Conservation (phyloP, 768 basidiomycete species). For the Psilocybe cubensis region DNA sequence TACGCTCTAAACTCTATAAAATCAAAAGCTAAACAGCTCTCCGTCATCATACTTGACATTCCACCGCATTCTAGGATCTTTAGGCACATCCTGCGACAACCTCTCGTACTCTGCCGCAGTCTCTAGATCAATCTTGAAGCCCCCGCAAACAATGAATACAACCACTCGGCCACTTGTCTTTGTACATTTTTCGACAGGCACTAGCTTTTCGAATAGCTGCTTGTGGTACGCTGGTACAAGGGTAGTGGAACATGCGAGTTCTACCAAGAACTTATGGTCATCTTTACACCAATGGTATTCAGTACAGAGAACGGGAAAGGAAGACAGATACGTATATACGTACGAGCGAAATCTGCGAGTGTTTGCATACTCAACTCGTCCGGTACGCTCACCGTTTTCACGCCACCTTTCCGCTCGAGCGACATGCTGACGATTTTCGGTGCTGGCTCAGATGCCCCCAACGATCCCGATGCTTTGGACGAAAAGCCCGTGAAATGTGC, state of each 20-base stretch:
- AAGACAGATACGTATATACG: constrained; percentile 47
- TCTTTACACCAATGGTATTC: constrained; percentile 41
- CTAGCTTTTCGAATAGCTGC: constrained; percentile 54
- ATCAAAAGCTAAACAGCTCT: constrained; percentile 31
- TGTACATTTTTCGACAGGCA: constrained; percentile 38
- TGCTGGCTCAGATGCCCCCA: constrained; percentile 72
- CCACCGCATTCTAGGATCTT: constrained; percentile 30
- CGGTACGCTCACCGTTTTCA: constrained; percentile 63
- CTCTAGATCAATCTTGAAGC: constrained; percentile 64
- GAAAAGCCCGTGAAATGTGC: constrained; percentile 61
- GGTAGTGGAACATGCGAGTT: constrained; percentile 75
- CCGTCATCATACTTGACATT: constrained; percentile 46
- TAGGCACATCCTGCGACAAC: constrained; percentile 38
- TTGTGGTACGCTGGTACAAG: constrained; percentile 67
- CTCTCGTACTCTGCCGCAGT: constrained; percentile 54
- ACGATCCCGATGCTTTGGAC: constrained; percentile 67
- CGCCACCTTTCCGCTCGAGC: constrained; percentile 56
- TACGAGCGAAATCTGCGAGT: constrained; percentile 53
- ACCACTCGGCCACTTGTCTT: constrained; percentile 34
- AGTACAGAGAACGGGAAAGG: neutral
- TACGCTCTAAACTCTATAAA: neutral
- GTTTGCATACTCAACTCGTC: constrained; percentile 74
- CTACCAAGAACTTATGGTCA: constrained; percentile 76
- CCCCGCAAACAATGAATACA: constrained; percentile 75
- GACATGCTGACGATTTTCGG: constrained; percentile 68